Evolutionary conservation across 2,329 filamentous ascomycete species (phyloP), one percentile per base, ranked within the genome.

Genomic region (Botryotinia narcissicola): DNA sequence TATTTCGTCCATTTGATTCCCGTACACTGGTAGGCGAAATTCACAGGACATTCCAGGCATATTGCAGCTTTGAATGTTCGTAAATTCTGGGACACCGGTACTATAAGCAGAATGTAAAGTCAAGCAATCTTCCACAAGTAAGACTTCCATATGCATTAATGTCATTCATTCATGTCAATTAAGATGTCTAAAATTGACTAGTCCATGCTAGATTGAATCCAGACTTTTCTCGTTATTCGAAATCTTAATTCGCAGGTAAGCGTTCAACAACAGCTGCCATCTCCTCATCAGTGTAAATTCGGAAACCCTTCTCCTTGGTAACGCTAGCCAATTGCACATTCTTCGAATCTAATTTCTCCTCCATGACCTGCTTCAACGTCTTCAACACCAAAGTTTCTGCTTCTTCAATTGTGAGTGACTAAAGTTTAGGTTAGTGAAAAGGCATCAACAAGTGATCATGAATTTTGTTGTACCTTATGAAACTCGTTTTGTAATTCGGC

Each of bases 311-410:
- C 78, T 98, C 95, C 87, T 95, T 97, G 76, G 96, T 99, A 73
- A 99, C 96, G 82, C 95, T 98, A 71, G 96, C 96, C 79, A 99
- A 85, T 86, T 99, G 96, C 77, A 99, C 96, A 82, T 99, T 99
- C 90, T 99, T 99, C 77, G 94, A 89, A 83, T 99, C 96, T 75
- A 99, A 88, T 87, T 99, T 99, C 90, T 99, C 96, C 86, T 99
- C 96, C 96, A 99, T 99, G 79, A 99, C 96, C 86, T 99, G 96
- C 89, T 98, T 99, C 83, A 99, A 84, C 54, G 96, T 99, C 90
- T 98, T 98, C 81, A 99, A 87, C 70, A 97, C 95, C 77, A 99
- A 86, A 5, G 95, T 96, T 86, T 99, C 96, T 74, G 96, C 96
- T 82, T 99, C 96, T 73, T 89, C 86, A 76, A 99, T 91, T 60